Evolutionary conservation across 257 asterid genomes (phyloP), one percentile per base, ranked within the genome.

Genomic region (Cruciata laevipes): DNA sequence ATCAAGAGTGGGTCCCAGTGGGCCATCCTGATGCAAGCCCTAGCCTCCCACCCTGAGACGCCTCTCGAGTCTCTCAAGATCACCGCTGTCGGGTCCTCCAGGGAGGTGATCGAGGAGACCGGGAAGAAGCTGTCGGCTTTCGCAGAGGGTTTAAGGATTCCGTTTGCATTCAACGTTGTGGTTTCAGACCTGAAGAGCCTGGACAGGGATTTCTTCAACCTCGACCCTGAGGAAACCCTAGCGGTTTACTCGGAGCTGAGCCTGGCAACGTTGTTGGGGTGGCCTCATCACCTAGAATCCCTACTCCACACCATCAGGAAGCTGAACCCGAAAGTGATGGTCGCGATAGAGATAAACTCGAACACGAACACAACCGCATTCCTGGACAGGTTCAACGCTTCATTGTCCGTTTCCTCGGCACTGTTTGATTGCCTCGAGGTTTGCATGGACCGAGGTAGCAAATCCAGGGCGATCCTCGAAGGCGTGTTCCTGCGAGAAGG

Each of bases 1-100:
- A 63, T 70, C 56, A 78, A 71, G 33, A 66, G 72, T 5, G 85
- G 84, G 1, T 72, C 80, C 0, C 81, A 83, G 23, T 86, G 86
- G 87, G 68, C 79, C 3, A 24, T 80, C 44, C 10, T 83, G 63
- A 78, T 83, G 82, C 75, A 83, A 68, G 86, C 83, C 66, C 82
- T 81, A 4, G 71, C 73, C 10, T 73, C 63, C 11, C 31, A 73
- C 7, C 7, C 58, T 21, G 61, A 71, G 1, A 63, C 24, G 55
- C 73, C 71, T 6, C 49, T 81, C 49, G 74, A 80, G 74, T 75
- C 23, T 74, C 82, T 87, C 69, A 83, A 71, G 78, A 77, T 85
- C 31, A 81, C 83, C 7, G 85, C 77, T 0, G 82, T 83, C 27
- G 80, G 79, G 63, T 60, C 78, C 17, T 71, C 76, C 3, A 73